phyloP scores from a whole-genome alignment of 2,329 filamentous ascomycete species.

The Scedosporium minutisporum region DNA sequence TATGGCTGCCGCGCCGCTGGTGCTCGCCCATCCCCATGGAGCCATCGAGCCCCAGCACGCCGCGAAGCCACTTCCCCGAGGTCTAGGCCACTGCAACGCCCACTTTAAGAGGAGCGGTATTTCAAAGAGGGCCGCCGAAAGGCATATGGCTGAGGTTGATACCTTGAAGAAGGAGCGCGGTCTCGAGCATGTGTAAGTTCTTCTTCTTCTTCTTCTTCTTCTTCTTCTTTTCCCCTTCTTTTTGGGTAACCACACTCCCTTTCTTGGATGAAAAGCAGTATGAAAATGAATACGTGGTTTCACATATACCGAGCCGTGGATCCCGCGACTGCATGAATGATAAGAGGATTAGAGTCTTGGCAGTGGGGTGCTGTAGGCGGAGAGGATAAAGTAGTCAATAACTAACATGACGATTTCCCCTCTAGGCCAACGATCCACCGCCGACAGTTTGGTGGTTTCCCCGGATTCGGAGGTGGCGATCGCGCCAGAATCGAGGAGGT shows the following conservation, averaged over 20 bases:
- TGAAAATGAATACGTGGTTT: neutral
- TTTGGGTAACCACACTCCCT: neutral
- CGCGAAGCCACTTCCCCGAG: constrained; percentile 7
- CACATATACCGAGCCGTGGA: neutral
- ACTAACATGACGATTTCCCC: neutral
- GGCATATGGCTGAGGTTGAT: constrained; percentile 9
- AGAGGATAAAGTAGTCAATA: neutral
- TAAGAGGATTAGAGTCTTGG: neutral
- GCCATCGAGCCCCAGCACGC: constrained; percentile 3
- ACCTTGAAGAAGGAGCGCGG: constrained; percentile 7
- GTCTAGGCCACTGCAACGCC: constrained; percentile 10
- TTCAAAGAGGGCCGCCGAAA: constrained; percentile 9
- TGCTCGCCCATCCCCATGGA: constrained; percentile 9
- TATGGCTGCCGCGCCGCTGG: constrained; percentile 8
- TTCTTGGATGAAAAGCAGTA: neutral
- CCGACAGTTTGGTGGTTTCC: constrained; percentile 5
- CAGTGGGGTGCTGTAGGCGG: neutral
- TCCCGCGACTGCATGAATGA: neutral
- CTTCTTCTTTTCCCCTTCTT: neutral
- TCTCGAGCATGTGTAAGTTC: constrained; percentile 9
- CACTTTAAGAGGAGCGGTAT: constrained; percentile 9
- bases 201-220: neutral
- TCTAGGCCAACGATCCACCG: constrained; percentile 8
- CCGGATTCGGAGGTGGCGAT: constrained; percentile 7
- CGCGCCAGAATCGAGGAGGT: constrained; percentile 7